phyloP scores from a whole-genome alignment of 345 rosid genomes.

The Populus davidiana region DNA sequence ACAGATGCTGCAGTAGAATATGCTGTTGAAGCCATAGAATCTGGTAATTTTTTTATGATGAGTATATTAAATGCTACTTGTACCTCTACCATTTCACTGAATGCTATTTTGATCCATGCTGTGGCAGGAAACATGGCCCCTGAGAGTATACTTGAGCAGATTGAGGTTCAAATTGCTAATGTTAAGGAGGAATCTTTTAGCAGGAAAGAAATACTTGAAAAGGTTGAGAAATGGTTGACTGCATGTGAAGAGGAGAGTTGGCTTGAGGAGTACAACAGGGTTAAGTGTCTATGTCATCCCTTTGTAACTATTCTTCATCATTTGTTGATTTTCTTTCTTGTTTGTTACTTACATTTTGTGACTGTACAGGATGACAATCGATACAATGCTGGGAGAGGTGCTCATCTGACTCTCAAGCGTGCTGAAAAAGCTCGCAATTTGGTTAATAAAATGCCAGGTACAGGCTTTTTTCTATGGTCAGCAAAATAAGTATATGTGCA shows the following conservation, averaged over 20 bases:
- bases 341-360: constrained; percentile 12
- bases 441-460: constrained; percentile 93
- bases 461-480: background rate
- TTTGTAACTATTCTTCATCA: background rate
- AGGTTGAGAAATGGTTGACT: constrained; percentile 87
- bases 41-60: constrained; percentile 44
- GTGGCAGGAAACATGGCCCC: constrained; percentile 64
- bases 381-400: constrained; percentile 96
- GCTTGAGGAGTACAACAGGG: constrained; percentile 99
- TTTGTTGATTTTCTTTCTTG: constrained; percentile 12
- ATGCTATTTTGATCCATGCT: background rate
- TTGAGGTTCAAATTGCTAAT: constrained; percentile 77
- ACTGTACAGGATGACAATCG: constrained; percentile 79
- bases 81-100: background rate
- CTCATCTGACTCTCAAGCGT: constrained; percentile 93
- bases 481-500: background rate
- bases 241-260: constrained; percentile 97
- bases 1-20: constrained; percentile 58
- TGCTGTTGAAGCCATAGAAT: constrained; percentile 69
- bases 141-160: constrained; percentile 60
- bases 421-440: constrained; percentile 97
- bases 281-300: constrained; percentile 28
- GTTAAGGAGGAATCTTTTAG: constrained; percentile 88
- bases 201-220: constrained; percentile 89
- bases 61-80: background rate